phyloP scores from a whole-genome alignment of 306 rosid species.

The Bauhinia variegata region DNA sequence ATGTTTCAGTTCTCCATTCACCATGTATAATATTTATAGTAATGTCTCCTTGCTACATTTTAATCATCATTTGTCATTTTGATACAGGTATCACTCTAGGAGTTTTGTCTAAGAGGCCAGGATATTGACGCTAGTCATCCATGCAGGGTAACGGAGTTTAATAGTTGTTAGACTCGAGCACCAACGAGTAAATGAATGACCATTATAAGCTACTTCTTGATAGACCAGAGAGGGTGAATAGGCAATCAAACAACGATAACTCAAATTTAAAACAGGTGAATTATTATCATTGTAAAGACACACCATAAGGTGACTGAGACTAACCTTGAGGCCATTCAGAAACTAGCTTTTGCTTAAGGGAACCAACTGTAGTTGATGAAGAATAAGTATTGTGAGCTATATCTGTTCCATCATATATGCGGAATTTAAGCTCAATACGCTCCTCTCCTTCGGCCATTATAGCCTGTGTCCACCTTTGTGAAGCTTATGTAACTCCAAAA shows the following conservation, averaged over 20 bases:
- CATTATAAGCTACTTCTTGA: not conserved
- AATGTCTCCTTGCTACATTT: too few relatives aligned
- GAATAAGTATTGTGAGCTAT: constrained; percentile 58
- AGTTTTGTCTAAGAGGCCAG: too few relatives aligned
- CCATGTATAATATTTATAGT: too few relatives aligned
- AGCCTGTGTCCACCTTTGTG: constrained; percentile 35
- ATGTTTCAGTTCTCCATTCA: too few relatives aligned
- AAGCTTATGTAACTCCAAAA: constrained; percentile 42
- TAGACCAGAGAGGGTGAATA: not conserved
- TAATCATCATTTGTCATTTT: too few relatives aligned
- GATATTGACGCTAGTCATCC: too few relatives aligned
- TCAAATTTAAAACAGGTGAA: constrained; percentile 17
- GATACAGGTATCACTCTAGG: too few relatives aligned
- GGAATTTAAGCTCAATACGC: constrained; percentile 61
- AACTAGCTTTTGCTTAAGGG: constrained; percentile 68
- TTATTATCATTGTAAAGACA: constrained; percentile 5
- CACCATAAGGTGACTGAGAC: constrained; percentile 34
- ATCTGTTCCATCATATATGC: constrained; percentile 81
- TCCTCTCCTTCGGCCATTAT: constrained; percentile 64
- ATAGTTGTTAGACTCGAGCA: not conserved
- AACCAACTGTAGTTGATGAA: constrained; percentile 51
- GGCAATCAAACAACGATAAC: not conserved
- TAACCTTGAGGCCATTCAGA: constrained; percentile 82
- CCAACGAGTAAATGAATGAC: not conserved
- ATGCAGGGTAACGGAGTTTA: not conserved